Evolutionary conservation across 257 asterid species (phyloP).

Genomic region (Rubia yunnanensis): DNA sequence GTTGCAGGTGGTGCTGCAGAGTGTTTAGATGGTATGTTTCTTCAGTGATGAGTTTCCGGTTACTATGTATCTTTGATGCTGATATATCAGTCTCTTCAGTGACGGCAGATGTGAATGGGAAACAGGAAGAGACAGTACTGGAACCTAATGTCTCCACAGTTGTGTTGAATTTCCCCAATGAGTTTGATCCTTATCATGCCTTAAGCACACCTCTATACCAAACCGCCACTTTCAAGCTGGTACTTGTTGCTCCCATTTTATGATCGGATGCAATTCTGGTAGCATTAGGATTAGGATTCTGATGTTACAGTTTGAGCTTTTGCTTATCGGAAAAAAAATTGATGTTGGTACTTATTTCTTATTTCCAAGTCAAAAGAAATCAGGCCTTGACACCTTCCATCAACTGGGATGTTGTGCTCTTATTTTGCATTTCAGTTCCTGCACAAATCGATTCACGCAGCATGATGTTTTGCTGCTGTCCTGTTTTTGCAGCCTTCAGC

Average conservation of each 20-base stretch:
- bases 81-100: constrained; percentile 1
- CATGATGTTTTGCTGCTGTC: background rate
- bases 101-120: constrained; percentile 29
- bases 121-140: constrained; percentile 21
- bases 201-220: constrained; percentile 90
- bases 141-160: constrained; percentile 65
- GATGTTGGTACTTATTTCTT: background rate
- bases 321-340: background rate
- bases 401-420: background rate
- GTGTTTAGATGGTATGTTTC: constrained; percentile 33
- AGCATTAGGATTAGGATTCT: background rate
- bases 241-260: constrained; percentile 15
- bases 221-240: constrained; percentile 99
- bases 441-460: background rate
- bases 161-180: constrained; percentile 74
- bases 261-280: background rate
- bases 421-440: no score
- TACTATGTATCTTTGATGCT: background rate
- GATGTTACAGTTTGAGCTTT: background rate
- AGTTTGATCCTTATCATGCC: constrained; percentile 83
- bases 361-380: no score
- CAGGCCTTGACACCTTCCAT: no score
- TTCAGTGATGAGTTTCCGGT: background rate
- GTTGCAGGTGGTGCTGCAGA: constrained; percentile 34
- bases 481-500: constrained; percentile 73